Evolutionary conservation across 2,329 filamentous ascomycete species (phyloP).

Genomic region (Nothophaeocryptopus gaeumannii): DNA sequence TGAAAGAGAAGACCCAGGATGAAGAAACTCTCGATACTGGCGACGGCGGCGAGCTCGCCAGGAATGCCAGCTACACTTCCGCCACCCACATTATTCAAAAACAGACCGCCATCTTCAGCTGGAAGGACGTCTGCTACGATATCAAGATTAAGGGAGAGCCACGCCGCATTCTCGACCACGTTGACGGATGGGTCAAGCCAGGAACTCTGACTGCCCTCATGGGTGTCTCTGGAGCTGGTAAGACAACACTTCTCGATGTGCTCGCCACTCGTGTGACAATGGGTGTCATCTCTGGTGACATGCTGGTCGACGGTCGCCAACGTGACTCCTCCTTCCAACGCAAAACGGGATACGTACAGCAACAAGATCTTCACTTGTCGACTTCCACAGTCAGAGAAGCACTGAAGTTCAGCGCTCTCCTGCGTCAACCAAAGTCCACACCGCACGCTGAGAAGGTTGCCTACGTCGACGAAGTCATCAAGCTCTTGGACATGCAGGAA

Average conservation of each 20-base stretch:
- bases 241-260: conserved; percentile 85
- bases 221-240: conserved; percentile 90
- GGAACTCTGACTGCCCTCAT: conserved; percentile 86
- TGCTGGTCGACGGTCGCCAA: conserved; percentile 73
- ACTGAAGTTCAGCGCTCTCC: conserved; percentile 77
- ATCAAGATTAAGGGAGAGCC: conserved; percentile 76
- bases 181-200: conserved; percentile 92
- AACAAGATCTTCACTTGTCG: conserved; percentile 83
- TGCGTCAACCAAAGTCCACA: conserved; percentile 77
- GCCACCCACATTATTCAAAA: conserved; percentile 51
- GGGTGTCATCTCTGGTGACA: conserved; percentile 83
- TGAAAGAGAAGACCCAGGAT: conserved; percentile 48
- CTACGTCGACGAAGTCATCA: conserved; percentile 88
- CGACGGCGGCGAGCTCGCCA: conserved; percentile 21
- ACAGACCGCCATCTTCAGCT: conserved; percentile 79
- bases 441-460: conserved; percentile 73
- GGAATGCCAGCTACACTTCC: conserved; percentile 38
- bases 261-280: conserved; percentile 82
- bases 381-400: conserved; percentile 87
- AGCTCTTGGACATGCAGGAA: conserved; percentile 82
- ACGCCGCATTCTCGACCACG: conserved; percentile 75
- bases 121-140: conserved; percentile 75
- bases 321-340: conserved; percentile 83
- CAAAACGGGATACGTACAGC: conserved; percentile 88
- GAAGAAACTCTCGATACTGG: conserved; percentile 31